phyloP scores from a whole-genome alignment of 2,329 filamentous ascomycete species.

The Cercospora sp. region DNA sequence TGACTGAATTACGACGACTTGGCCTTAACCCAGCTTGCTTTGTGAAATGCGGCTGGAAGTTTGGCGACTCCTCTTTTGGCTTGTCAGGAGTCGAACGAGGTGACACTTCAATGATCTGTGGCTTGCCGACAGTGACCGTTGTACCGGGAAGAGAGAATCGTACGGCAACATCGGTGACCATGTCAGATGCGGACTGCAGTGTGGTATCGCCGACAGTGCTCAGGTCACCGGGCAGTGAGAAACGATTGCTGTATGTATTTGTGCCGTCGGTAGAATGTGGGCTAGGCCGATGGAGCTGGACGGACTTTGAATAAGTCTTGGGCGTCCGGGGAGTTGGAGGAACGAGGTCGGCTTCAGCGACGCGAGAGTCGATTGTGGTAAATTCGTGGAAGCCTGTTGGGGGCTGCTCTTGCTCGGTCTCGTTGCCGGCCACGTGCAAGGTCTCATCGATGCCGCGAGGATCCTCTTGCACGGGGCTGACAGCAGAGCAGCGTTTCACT shows the following conservation, averaged over 20 bases:
- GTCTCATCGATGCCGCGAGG: slow-evolving; percentile 35
- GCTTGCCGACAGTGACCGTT: slow-evolving; percentile 40
- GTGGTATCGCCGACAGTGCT: slow-evolving; percentile 37
- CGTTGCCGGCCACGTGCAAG: slow-evolving; percentile 19
- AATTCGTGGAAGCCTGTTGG: slow-evolving; percentile 11
- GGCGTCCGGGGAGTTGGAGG: slow-evolving; percentile 36
- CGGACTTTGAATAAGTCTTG: slow-evolving; percentile 38
- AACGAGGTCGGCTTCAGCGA: slow-evolving; percentile 24
- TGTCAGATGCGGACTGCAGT: slow-evolving; percentile 36
- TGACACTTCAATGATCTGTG: slow-evolving; percentile 38
- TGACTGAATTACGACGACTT: slow-evolving; percentile 33
- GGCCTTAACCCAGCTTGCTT: slow-evolving; percentile 21
- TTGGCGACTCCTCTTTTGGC: slow-evolving; percentile 20
- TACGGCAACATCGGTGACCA: slow-evolving; percentile 41
- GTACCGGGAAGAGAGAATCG: slow-evolving; percentile 41
- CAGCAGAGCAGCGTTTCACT: slow-evolving; percentile 36
- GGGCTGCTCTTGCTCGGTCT: slow-evolving; percentile 16
- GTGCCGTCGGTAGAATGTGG: slow-evolving; percentile 27
- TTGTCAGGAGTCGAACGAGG: slow-evolving; percentile 35
- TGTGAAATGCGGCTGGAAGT: slow-evolving; percentile 26
- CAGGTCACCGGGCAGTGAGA: slow-evolving; percentile 37
- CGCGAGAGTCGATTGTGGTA: slow-evolving; percentile 7
- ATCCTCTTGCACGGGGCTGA: slow-evolving; percentile 38
- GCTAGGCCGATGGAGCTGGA: slow-evolving; percentile 32
- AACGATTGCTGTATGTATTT: slow-evolving; percentile 32